A percentile compares a stretch with the other conserved stretches of the same genome.
phyloP scores from a whole-genome alignment of 2,329 filamentous ascomycete genomes.

The Exophiala mesophila region DNA sequence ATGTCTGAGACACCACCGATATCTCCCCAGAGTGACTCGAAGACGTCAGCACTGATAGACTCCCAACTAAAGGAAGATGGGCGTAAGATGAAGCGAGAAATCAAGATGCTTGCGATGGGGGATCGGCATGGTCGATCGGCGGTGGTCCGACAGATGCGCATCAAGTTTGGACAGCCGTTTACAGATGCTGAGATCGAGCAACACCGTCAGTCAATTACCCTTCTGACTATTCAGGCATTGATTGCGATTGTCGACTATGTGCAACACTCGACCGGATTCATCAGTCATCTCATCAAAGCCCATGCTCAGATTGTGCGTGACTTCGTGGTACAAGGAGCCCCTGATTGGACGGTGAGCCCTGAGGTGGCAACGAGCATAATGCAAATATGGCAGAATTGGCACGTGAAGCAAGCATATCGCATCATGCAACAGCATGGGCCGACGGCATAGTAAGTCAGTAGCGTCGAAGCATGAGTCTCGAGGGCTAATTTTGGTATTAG shows the following conservation, averaged over 20 bases:
- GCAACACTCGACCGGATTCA: slow-evolving; percentile 8
- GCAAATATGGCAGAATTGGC: slow-evolving; percentile 16
- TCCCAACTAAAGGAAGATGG: slow-evolving; percentile 15
- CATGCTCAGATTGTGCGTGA: slow-evolving; percentile 10
- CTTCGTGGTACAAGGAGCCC: slow-evolving; percentile 9
- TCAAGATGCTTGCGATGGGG: slow-evolving; percentile 19
- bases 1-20: slow-evolving; percentile 7
- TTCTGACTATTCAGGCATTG: slow-evolving; percentile 10
- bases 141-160: slow-evolving; percentile 15
- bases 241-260: slow-evolving; percentile 18
- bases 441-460: slow-evolving; percentile 12
- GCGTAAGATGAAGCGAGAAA: slow-evolving; percentile 11
- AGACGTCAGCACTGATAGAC: slow-evolving; percentile 17
- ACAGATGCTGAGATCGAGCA: slow-evolving; percentile 15
- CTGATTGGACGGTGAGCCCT: slow-evolving; percentile 11
- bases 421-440: slow-evolving; percentile 15
- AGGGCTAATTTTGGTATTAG: slow-evolving; percentile 1
- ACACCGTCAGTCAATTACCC: slow-evolving; percentile 13
- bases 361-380: slow-evolving; percentile 6
- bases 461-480: neutral
- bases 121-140: slow-evolving; percentile 14
- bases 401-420: slow-evolving; percentile 13
- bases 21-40: slow-evolving; percentile 7
- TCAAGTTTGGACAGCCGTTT: slow-evolving; percentile 10
- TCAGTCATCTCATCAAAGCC: slow-evolving; percentile 12